These are phyloP conservation scores for Cyclotella distinguenda DNA, from an alignment of 108 stramenopile species.

Conservation along the genomic window DNA sequence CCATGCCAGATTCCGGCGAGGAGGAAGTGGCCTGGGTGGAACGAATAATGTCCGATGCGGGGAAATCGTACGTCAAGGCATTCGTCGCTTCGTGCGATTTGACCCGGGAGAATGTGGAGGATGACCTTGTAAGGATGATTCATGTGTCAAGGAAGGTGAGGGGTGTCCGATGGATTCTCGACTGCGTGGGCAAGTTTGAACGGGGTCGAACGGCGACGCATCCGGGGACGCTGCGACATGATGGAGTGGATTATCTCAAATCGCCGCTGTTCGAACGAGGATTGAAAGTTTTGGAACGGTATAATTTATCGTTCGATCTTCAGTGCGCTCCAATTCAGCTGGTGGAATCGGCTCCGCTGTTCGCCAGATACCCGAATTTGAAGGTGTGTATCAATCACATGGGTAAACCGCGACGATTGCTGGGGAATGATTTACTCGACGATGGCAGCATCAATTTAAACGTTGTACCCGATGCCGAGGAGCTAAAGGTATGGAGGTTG, in stretches of 20 bases:
- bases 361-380: conserved; percentile 52
- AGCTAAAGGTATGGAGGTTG: conserved; percentile 60
- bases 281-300: conserved; percentile 52
- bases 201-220: conserved; percentile 60
- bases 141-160: conserved; percentile 24
- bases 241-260: conserved; percentile 63
- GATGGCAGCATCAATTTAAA: conserved; percentile 40
- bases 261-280: conserved; percentile 67
- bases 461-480: conserved; percentile 23
- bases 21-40: conserved; percentile 67
- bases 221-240: conserved; percentile 64
- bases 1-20: conserved; percentile 68
- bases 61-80: conserved; percentile 44
- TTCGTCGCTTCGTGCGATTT: conserved; percentile 75
- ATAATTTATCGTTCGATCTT: conserved; percentile 68
- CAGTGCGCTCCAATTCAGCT: conserved; percentile 82
- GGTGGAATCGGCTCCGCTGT: conserved; percentile 46
- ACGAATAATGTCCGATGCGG: conserved; percentile 2
- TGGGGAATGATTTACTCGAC: conserved; percentile 46
- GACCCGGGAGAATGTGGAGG: conserved; percentile 45
- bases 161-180: conserved; percentile 81
- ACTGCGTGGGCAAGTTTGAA: conserved; percentile 61
- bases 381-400: conserved; percentile 72
- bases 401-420: conserved; percentile 60
- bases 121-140: conserved; percentile 44